Evolutionary conservation across 2,329 filamentous ascomycete species (phyloP), one percentile per base, ranked within the genome.

Genomic region (Leptosphaerulina australis): DNA sequence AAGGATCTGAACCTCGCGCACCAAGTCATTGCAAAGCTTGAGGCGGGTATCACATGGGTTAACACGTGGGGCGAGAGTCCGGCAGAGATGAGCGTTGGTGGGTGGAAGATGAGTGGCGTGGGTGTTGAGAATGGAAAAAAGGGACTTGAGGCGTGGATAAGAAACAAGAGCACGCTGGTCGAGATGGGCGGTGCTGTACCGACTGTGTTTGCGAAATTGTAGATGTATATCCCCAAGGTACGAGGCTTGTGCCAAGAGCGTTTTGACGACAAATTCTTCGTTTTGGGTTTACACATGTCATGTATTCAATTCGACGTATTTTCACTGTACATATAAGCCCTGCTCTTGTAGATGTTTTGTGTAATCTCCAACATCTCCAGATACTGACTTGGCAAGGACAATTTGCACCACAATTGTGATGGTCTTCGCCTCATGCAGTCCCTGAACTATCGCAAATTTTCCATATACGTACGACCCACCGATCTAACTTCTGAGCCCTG

Each of bases 51-150:
- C 65, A 95, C 90, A 1, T 96, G 91, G 91, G 81, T 96, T 43
- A 96, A 96, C 71, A 91, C 89, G 0, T 96, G 91, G 91, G 91
- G 91, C n/a, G 91, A 96, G 76, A 87, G 83, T 38, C 91, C 91
- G 0, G 90, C 91, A 0, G 91, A 96, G 78, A 96, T 96, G 91
- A 88, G 88, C 2, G 91, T 96, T 0, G 91, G 91, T 8, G 91
- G 91, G 0, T 96, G 91, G 91, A 96, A 96, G 78, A 82, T 88
- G 80, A 95, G 90, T 68, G 91, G 91, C 25, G 76, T 96, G 8
- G 91, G 91, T 0, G 86, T 95, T 1, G 91, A 96, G 79, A 96
- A 96, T 71, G 91, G 91, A 3, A 79, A 85, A 50, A 84, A 82
- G 63, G 91, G 91, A 0, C 80, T 96, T 44, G 86, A 88, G 72